A percentile compares a stretch with the other conserved stretches of the same genome.
These are phyloP conservation scores for Boletus vermiculosoides DNA, from an alignment of 768 basidiomycete genomes.

Conservation along the genomic window DNA sequence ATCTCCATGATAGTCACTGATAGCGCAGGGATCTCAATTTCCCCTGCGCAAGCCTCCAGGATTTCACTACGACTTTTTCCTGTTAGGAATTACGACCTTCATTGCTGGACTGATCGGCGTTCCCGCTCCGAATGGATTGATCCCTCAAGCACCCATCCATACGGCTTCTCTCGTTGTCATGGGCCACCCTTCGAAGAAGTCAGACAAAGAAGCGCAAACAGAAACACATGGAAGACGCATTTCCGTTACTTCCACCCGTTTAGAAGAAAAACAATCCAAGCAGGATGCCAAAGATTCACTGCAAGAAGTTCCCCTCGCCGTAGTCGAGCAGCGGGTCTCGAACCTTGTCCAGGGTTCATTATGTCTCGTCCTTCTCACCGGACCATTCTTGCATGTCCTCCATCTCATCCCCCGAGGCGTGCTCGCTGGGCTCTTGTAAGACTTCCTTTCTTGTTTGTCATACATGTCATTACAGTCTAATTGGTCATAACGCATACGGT, in stretches of 20 bases:
- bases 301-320: conserved; percentile 60
- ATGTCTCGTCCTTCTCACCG: conserved; percentile 75
- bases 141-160: conserved; percentile 91
- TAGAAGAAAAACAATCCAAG: conserved; percentile 25
- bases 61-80: conserved; percentile 86
- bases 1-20: conserved; percentile 60
- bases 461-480: background rate
- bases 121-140: conserved; percentile 84
- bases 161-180: conserved; percentile 77
- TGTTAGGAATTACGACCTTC: conserved; percentile 88
- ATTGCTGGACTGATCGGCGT: conserved; percentile 83
- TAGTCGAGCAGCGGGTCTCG: conserved; percentile 92
- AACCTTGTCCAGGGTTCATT: conserved; percentile 83
- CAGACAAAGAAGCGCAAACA: conserved; percentile 37
- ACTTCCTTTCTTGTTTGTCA: conserved; percentile 10
- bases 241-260: background rate
- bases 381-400: conserved; percentile 79
- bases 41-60: conserved; percentile 89
- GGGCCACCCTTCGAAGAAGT: conserved; percentile 43
- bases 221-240: background rate
- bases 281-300: background rate
- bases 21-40: conserved; percentile 88
- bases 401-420: conserved; percentile 79
- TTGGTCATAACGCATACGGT: background rate
- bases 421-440: conserved; percentile 82